Percentiles rank a stretch among this genome's conserved stretches.
Conservation (phyloP, 768 basidiomycete species). For the Jaapia argillacea region DNA sequence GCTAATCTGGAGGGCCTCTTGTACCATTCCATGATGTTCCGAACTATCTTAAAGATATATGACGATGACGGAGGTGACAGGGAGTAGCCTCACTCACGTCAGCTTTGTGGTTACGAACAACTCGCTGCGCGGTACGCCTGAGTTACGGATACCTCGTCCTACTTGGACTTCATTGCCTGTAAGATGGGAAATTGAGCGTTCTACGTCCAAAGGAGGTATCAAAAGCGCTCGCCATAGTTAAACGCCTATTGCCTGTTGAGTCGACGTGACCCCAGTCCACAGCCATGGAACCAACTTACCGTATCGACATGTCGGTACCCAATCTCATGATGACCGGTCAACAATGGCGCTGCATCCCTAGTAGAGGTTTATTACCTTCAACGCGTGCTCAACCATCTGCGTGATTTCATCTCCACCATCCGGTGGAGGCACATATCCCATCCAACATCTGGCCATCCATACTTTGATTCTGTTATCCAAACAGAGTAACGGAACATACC, state of each 20-base stretch:
- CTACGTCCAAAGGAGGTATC: neutral
- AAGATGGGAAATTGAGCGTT: neutral
- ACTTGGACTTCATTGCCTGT: neutral
- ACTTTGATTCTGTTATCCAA: neutral
- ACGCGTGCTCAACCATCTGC: neutral
- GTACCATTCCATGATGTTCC: neutral
- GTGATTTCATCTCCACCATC: neutral
- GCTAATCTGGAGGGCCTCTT: slow-evolving; percentile 4
- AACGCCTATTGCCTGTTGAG: neutral
- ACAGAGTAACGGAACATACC: neutral
- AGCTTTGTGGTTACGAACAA: neutral
- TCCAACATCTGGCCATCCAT: slow-evolving; percentile 1
- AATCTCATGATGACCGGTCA: too few species aligned
- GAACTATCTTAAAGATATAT: neutral
- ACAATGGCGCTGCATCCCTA: too few species aligned
- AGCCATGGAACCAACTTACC: neutral
- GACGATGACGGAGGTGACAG: neutral
- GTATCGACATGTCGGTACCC: slow-evolving; percentile 1
- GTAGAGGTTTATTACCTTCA: neutral
- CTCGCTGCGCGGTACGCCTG: neutral
- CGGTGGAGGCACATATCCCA: neutral
- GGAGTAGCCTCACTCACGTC: neutral
- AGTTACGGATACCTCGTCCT: neutral
- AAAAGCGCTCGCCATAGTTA: neutral
- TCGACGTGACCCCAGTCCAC: too few species aligned